Base-by-base conservation (phyloP, 768 basidiomycete genomes). In the Fibroporia radiculosa region DNA sequence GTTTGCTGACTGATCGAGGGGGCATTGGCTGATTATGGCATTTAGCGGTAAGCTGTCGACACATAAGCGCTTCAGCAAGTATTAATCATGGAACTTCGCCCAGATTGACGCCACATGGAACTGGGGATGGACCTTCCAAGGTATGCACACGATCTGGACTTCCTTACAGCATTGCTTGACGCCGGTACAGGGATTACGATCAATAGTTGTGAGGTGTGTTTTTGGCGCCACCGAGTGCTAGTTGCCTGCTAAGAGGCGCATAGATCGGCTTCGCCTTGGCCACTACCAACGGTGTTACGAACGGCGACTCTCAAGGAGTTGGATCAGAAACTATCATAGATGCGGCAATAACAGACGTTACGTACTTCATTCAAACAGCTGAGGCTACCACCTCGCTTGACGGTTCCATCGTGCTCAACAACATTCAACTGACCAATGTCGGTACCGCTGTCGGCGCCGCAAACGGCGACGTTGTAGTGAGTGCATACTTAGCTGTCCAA, bases 331-430 rank as follows among this genome's bases (percentile, higher is more conserved):
- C 77, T 3, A 80, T 85, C 56, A 75, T 85, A 46, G 83, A 85
- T 50, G 79, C 77, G 2, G 66, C 70, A 3, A 73, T 78, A 8
- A 64, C 64, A n/a, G 74, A 84, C 57, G 81, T 79, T 1, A 76
- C 77, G 12, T 73, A 75, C 34, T 83, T 84, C 60, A 56, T 82
- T 16, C 73, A 72, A 19, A 74, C 80, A 4, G 45, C 58, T 20
- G 59, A 73, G 13, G 74, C 68, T 59, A 70, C 61, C 38, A 67
- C 69, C 12, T 39, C 41, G 11, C 69, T 82, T 33, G 68, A 68
- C 6, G 81, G 82, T 16, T 82, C 81, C 1, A 58, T 85, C 40
- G 73, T 82, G 11, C 63, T 85, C 45, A 82, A 82, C 62, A 84
- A 84, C 62, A 69, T 76, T 46, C 62, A 64, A 42, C 70, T 84